phyloP scores from a whole-genome alignment of 441 rosid species.

The Macaranga tanarius region DNA sequence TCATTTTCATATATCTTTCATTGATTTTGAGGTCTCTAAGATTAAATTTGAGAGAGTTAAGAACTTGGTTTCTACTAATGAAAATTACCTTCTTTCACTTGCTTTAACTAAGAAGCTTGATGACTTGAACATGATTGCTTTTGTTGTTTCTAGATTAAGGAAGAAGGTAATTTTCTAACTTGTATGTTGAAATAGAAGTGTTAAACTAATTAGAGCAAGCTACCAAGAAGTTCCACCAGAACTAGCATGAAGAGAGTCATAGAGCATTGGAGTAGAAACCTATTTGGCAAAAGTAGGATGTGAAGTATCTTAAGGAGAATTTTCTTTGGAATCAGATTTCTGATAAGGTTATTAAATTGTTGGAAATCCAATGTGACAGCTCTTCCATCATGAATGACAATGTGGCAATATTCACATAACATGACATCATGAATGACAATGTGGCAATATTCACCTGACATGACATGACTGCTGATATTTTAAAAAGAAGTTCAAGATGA shows the following conservation, averaged over 20 bases:
- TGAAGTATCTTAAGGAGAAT: constrained; percentile 75
- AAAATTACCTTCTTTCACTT: constrained; percentile 61
- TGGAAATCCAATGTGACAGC: too few relatives aligned
- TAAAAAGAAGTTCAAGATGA: too few relatives aligned
- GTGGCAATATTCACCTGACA: too few relatives aligned
- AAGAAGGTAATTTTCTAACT: constrained; percentile 66
- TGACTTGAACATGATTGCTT: constrained; percentile 72
- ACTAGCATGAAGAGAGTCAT: constrained; percentile 79
- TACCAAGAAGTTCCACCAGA: constrained; percentile 68
- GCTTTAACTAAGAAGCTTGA: constrained; percentile 85
- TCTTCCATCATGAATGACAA: too few relatives aligned
- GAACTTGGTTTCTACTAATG: constrained; percentile 65
- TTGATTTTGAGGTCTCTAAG: constrained; percentile 63
- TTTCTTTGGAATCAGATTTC: constrained; percentile 86
- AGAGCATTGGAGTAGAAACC: constrained; percentile 88
- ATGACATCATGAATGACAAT: too few relatives aligned
- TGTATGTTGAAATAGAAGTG: constrained; percentile 88
- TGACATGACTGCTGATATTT: too few relatives aligned
- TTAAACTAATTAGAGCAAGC: constrained; percentile 83
- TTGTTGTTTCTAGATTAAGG: constrained; percentile 80
- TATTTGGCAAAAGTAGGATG: constrained; percentile 94
- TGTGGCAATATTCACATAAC: too few relatives aligned
- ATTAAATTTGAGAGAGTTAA: constrained; percentile 71
- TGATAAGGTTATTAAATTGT: constrained; percentile 88
- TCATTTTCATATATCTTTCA: constrained; percentile 76